Conservation (phyloP, 371 early-diverging fungal species). For the Mucor velutinosus region DNA sequence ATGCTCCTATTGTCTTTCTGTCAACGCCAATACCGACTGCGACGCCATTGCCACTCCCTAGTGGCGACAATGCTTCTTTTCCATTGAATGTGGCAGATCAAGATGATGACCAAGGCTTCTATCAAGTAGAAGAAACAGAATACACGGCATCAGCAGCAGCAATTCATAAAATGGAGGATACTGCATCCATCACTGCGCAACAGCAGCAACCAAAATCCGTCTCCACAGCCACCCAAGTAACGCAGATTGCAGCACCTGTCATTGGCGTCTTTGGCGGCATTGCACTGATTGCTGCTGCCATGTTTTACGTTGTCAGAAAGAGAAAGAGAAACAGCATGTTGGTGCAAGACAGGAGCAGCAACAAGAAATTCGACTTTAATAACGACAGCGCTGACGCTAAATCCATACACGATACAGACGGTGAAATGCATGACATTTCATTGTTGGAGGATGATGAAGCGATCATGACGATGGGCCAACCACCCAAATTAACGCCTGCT, state of each 20-base stretch:
- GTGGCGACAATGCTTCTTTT: not conserved
- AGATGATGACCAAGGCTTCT: not conserved
- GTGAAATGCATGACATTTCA: constrained; percentile 3
- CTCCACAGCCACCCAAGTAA: not conserved
- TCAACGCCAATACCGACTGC: not conserved
- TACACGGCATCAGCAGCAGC: not conserved
- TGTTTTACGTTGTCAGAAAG: constrained; percentile 16
- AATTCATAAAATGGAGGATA: not conserved
- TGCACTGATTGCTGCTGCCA: constrained; percentile 15
- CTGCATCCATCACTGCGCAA: not conserved
- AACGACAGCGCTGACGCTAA: not conserved
- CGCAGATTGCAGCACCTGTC: constrained; percentile 8
- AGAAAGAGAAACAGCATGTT: constrained; percentile 8
- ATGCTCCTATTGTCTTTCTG: not conserved
- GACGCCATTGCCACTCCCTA: not conserved
- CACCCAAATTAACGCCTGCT: not conserved
- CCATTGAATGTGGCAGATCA: not conserved
- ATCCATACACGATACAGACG: not conserved
- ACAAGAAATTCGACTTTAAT: not conserved
- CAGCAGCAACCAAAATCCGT: not conserved
- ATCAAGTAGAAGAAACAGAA: not conserved
- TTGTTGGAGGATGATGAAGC: constrained; percentile 2
- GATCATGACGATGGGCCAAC: not conserved
- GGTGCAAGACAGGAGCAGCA: not conserved
- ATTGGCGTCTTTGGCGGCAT: constrained; percentile 19